Evolutionary conservation across 768 basidiomycete species (phyloP).

Genomic region (Mycena haematopus): DNA sequence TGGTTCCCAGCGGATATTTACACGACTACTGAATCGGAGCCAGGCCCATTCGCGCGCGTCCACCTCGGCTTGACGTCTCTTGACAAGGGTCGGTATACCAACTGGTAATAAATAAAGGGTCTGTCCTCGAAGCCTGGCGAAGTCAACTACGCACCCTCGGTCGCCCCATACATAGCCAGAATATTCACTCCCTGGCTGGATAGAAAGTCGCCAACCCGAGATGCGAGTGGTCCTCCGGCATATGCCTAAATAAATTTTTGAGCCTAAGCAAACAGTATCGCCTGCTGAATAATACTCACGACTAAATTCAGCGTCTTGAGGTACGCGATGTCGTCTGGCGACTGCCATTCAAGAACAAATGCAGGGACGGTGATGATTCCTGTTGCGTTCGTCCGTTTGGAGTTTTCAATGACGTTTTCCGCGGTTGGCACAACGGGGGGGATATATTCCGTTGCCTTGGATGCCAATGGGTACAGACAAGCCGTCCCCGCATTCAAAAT

Average conservation of each 20-base stretch:
- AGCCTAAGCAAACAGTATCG: slow-evolving; percentile 30
- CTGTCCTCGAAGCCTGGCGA: background rate
- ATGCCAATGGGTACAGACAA: slow-evolving; percentile 41
- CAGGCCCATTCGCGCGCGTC: slow-evolving; percentile 39
- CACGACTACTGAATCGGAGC: slow-evolving; percentile 36
- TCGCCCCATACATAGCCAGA: slow-evolving; percentile 43
- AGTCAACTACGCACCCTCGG: slow-evolving; percentile 36
- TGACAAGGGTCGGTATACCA: slow-evolving; percentile 10
- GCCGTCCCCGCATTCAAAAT: slow-evolving; percentile 35
- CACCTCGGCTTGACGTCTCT: slow-evolving; percentile 19
- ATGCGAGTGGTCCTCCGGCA: slow-evolving; percentile 44
- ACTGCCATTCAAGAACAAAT: slow-evolving; percentile 48
- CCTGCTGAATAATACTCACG: slow-evolving; percentile 31
- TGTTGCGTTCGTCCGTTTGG: slow-evolving; percentile 36
- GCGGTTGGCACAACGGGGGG: slow-evolving; percentile 46
- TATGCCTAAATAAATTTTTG: slow-evolving; percentile 35
- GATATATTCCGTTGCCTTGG: slow-evolving; percentile 24
- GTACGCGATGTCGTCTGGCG: slow-evolving; percentile 33
- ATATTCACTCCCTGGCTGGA: too few species aligned
- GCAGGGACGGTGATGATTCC: slow-evolving; percentile 45
- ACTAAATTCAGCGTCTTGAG: slow-evolving; percentile 35
- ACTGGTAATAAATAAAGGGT: background rate
- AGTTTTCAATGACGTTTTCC: slow-evolving; percentile 45
- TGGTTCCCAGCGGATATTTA: slow-evolving; percentile 40
- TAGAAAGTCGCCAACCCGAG: slow-evolving; percentile 42